A percentile compares a stretch with the other conserved stretches of the same genome.
Conservation (phyloP, 2,329 filamentous ascomycete genomes). For the Escovopsis sp. region DNA sequence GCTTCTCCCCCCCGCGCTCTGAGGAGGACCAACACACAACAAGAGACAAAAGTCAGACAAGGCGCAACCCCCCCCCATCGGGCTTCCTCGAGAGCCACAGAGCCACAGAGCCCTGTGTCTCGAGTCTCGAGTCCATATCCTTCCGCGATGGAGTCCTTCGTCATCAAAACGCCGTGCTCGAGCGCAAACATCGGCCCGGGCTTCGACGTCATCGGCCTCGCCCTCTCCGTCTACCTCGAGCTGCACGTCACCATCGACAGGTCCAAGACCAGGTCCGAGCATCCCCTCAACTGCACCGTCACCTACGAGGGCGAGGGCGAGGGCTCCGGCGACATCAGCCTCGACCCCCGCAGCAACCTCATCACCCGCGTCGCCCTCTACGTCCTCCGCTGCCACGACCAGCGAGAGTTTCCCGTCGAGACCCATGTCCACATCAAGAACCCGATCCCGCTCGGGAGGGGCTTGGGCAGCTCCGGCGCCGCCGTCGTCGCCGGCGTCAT, state of each 20-base stretch:
- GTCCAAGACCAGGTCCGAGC: conserved; percentile 33
- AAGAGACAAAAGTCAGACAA: not conserved
- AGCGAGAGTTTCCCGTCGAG: conserved; percentile 67
- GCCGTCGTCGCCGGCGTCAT: conserved; percentile 93
- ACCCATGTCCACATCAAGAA: conserved; percentile 93
- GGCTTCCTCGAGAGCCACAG: not conserved
- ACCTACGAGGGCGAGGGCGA: conserved; percentile 78
- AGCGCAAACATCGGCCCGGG: conserved; percentile 96
- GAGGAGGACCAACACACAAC: not conserved
- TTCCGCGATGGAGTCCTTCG: conserved; percentile 43
- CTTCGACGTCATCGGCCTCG: conserved; percentile 95
- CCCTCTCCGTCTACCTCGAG: conserved; percentile 87
- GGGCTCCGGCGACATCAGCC: conserved; percentile 56
- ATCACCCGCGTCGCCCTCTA: conserved; percentile 91
- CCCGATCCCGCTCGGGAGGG: conserved; percentile 82
- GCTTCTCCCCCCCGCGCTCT: too few species aligned
- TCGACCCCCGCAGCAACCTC: conserved; percentile 77
- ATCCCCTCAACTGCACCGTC: conserved; percentile 71
- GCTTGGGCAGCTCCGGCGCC: conserved; percentile 87
- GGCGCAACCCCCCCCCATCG: too few species aligned
- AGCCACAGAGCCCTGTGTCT: not conserved
- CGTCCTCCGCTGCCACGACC: conserved; percentile 80
- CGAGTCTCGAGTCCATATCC: not conserved
- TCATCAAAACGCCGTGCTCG: conserved; percentile 76
- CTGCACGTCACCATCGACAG: conserved; percentile 65